phyloP scores from a whole-genome alignment of 805 yeast genomes.

The Wickerhamomyces bisporus region DNA sequence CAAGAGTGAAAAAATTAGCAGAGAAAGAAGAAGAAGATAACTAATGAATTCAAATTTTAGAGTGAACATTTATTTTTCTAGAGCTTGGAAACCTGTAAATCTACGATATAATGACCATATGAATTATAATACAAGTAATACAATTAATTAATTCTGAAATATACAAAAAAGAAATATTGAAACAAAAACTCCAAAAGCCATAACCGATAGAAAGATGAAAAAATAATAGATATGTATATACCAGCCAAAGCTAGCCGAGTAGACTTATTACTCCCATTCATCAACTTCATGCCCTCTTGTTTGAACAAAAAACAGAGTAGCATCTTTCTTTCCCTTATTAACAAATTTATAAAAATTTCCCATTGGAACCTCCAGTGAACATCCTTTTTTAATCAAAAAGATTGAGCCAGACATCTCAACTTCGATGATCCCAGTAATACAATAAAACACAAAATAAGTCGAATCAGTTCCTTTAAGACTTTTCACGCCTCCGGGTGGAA shows the following conservation, averaged over 20 bases:
- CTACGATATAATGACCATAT: too few relatives aligned
- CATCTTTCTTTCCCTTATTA: constrained; percentile 54
- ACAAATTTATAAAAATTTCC: constrained; percentile 66
- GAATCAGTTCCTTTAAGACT: constrained; percentile 53
- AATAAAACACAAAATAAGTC: constrained; percentile 69
- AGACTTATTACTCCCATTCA: constrained; percentile 18
- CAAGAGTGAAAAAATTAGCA: constrained; percentile 58
- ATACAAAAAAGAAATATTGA: too few relatives aligned
- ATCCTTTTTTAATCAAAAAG: constrained; percentile 64
- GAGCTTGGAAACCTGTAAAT: too few relatives aligned
- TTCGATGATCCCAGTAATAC: constrained; percentile 64
- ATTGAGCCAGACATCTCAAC: constrained; percentile 54
- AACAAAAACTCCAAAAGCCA: too few relatives aligned
- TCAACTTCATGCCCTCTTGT: constrained; percentile 30
- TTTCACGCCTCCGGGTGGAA: constrained; percentile 60
- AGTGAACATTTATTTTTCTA: too few relatives aligned
- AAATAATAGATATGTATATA: too few relatives aligned
- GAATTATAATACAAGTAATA: too few relatives aligned
- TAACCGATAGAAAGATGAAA: not conserved
- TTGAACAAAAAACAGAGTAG: constrained; percentile 73
- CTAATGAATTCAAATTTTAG: too few relatives aligned
- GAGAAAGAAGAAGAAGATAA: constrained; percentile 30
- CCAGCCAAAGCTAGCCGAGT: too few relatives aligned
- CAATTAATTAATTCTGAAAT: too few relatives aligned
- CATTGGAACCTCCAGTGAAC: constrained; percentile 78